phyloP scores from a whole-genome alignment of 1,284 basidiomycete species.

The Cryptococcus sp. region DNA sequence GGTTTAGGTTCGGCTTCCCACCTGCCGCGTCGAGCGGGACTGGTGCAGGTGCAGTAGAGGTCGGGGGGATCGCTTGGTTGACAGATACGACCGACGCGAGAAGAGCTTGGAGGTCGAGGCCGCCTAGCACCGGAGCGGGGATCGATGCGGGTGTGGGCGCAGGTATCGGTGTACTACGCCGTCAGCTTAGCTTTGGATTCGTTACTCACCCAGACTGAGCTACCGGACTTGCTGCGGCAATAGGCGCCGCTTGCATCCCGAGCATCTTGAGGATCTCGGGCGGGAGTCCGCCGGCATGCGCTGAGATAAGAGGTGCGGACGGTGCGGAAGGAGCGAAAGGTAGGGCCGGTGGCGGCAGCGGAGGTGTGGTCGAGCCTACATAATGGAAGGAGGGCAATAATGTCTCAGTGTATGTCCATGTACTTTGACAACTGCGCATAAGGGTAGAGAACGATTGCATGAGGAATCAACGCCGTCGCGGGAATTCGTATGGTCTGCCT shows the following conservation, averaged over 20 bases:
- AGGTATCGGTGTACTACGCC: not conserved
- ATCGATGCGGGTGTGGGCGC: not conserved
- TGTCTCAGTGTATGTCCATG: slow-evolving; percentile 17
- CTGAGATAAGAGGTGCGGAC: slow-evolving; percentile 10
- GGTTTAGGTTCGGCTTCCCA: slow-evolving; percentile 24
- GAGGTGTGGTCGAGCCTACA: not conserved
- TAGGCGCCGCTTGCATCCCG: slow-evolving; percentile 26
- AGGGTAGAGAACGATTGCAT: no score
- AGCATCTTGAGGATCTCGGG: slow-evolving; percentile 47
- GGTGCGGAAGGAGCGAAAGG: slow-evolving; percentile 13
- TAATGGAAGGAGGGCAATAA: slow-evolving; percentile 6
- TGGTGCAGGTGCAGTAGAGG: not conserved
- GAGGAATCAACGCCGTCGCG: no score
- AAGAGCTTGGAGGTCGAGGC: no score
- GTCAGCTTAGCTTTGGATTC: not conserved
- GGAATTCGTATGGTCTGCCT: no score
- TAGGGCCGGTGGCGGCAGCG: not conserved
- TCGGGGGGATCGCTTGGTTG: slow-evolving; percentile 6
- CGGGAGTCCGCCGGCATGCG: slow-evolving; percentile 30
- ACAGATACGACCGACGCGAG: slow-evolving; percentile 32
- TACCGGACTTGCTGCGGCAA: not conserved
- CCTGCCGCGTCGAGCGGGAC: not conserved
- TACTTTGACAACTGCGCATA: no score
- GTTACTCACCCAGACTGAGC: slow-evolving; percentile 11
- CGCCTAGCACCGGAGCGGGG: not conserved